phyloP scores from a whole-genome alignment of 371 early-diverging fungal genomes.

The Mucor plumbeus region DNA sequence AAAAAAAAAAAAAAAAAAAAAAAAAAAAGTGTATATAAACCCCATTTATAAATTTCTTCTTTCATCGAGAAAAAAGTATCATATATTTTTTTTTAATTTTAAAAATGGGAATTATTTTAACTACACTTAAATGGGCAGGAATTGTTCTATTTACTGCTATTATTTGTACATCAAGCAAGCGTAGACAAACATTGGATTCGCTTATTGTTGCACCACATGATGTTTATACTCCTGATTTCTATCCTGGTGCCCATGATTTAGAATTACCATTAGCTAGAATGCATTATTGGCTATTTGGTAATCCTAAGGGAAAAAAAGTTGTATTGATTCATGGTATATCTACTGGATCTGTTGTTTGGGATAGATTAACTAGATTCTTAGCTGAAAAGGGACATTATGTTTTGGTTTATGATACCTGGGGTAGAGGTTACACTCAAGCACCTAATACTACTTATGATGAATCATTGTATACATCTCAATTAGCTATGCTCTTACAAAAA shows the following conservation, averaged over 20 bases:
- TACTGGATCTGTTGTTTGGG: conserved; percentile 37
- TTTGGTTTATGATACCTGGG: conserved; percentile 59
- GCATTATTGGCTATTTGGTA: conserved; percentile 60
- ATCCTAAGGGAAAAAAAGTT: conserved; percentile 51
- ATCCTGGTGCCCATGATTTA: conserved; percentile 42
- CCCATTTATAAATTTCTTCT: background rate
- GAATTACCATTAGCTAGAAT: conserved; percentile 53
- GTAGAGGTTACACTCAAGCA: conserved; percentile 58
- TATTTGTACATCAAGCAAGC: background rate
- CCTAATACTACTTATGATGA: conserved; percentile 52
- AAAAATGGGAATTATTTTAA: background rate
- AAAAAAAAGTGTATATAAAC: too few species aligned
- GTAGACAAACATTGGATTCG: conserved; percentile 29
- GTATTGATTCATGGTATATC: conserved; percentile 64
- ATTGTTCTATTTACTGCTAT: conserved; percentile 5
- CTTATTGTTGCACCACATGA: conserved; percentile 32
- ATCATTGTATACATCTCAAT: conserved; percentile 53
- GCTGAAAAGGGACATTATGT: conserved; percentile 53
- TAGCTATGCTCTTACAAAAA: conserved; percentile 52
- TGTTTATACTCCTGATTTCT: conserved; percentile 41
- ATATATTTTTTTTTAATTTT: background rate
- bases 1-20: too few species aligned
- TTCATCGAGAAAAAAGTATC: background rate
- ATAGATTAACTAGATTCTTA: conserved; percentile 36
- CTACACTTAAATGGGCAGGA: conserved; percentile 7